phyloP scores from a whole-genome alignment of 2,329 filamentous ascomycete species.

The Cladosporium cucumerinum region DNA sequence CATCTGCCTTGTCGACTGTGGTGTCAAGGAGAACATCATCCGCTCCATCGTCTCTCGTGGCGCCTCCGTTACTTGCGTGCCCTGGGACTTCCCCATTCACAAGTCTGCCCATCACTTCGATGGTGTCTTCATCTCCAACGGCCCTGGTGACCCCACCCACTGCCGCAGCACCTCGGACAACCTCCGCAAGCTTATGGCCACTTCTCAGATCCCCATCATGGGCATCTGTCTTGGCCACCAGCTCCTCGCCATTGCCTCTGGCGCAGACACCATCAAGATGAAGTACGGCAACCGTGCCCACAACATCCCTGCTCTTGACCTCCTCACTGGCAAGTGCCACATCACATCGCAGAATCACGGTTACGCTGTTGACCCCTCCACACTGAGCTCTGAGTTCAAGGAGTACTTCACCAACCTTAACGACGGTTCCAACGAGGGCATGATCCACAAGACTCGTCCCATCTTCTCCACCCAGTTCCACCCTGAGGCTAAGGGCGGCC shows the following conservation, averaged over 20 bases:
- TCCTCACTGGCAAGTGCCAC: slow-evolving; percentile 95
- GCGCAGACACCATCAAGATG: slow-evolving; percentile 89
- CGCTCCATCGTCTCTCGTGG: slow-evolving; percentile 89
- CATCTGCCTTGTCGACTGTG: slow-evolving; percentile 93
- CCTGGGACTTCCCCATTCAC: slow-evolving; percentile 95
- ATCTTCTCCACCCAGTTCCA: slow-evolving; percentile 99
- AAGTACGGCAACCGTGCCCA: slow-evolving; percentile 99
- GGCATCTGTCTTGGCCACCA: slow-evolving; percentile 98
- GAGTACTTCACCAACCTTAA: slow-evolving; percentile 99
- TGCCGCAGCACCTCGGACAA: slow-evolving; percentile 94
- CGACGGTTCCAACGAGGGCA: slow-evolving; percentile 93
- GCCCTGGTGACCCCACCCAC: slow-evolving; percentile 95
- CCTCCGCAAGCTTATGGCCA: slow-evolving; percentile 84
- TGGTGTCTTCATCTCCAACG: slow-evolving; percentile 98
- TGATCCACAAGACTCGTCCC: slow-evolving; percentile 92
- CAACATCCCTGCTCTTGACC: slow-evolving; percentile 93
- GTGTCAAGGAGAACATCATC: slow-evolving; percentile 99
- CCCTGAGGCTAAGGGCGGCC: slow-evolving; percentile 94
- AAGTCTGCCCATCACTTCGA: slow-evolving; percentile 98
- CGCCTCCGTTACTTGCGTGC: slow-evolving; percentile 89
- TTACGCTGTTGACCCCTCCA: slow-evolving; percentile 85
- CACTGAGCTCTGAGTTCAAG: slow-evolving; percentile 82
- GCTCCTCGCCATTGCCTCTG: slow-evolving; percentile 83
- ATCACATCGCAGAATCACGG: slow-evolving; percentile 99
- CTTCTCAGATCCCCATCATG: slow-evolving; percentile 88